Evolutionary conservation across 1,139 yeast species (phyloP).

Genomic region (Taphrina wiesneri): DNA sequence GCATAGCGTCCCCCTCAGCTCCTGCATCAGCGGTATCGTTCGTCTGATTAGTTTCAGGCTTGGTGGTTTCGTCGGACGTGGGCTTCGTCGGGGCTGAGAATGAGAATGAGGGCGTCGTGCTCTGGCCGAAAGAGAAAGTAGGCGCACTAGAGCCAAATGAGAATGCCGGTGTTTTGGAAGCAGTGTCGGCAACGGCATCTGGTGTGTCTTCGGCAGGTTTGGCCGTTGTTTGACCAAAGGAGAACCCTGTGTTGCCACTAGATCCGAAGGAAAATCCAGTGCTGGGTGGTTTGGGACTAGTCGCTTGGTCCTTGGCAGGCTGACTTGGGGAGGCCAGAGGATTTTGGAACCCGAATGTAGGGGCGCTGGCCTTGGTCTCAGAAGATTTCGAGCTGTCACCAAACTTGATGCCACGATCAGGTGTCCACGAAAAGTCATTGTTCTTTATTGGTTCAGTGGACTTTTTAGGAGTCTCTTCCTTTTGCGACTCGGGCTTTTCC

Average conservation of each 20-base stretch:
- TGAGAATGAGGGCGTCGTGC: conserved; percentile 24
- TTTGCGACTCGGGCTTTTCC: not conserved
- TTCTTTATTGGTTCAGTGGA: not conserved
- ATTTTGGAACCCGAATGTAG: conserved; percentile 31
- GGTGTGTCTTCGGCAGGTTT: not conserved
- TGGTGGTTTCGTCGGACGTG: conserved; percentile 2
- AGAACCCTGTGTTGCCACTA: conserved; percentile 11
- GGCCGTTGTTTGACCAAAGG: conserved; percentile 5
- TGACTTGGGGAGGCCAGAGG: conserved; percentile 33
- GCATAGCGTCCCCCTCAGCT: conserved; percentile 29
- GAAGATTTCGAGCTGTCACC: conserved; percentile 38
- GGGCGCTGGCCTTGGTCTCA: conserved; percentile 38
- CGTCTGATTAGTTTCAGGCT: not conserved
- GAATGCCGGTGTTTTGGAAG: conserved; percentile 12
- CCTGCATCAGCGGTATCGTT: conserved; percentile 37
- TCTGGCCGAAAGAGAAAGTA: conserved; percentile 5
- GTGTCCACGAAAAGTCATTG: conserved; percentile 44
- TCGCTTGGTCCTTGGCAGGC: not conserved
- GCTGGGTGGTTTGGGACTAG: not conserved
- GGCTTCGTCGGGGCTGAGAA: conserved; percentile 7
- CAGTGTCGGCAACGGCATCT: not conserved
- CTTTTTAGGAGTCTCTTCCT: conserved; percentile 2
- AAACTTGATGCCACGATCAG: conserved; percentile 46
- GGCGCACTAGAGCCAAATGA: conserved; percentile 17
- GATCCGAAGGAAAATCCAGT: conserved; percentile 19